These are phyloP conservation scores for Erigeron canadensis DNA, from an alignment of 129 eudicot genomes.

Conservation along the genomic window DNA sequence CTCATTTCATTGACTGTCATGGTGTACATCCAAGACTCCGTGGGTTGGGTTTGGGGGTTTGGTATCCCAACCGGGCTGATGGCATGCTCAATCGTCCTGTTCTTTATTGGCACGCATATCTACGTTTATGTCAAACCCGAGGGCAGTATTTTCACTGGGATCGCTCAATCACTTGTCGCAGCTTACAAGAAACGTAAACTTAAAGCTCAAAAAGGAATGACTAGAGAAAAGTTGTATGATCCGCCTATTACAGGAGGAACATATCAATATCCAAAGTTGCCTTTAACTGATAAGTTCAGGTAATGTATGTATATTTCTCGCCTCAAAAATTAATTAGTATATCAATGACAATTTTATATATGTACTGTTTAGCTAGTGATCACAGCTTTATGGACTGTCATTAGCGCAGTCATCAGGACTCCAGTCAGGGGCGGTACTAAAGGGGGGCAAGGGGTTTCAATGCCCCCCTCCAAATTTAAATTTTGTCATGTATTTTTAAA, in stretches of 20 bases:
- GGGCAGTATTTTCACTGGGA: slow-evolving; percentile 70
- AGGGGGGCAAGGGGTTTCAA: too few relatives aligned
- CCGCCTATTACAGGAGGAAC: slow-evolving; percentile 53
- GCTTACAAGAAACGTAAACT: slow-evolving; percentile 70
- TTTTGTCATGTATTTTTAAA: too few relatives aligned
- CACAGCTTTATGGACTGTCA: too few relatives aligned
- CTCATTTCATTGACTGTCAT: slow-evolving; percentile 62
- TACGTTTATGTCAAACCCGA: slow-evolving; percentile 68
- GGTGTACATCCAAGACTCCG: slow-evolving; percentile 69
- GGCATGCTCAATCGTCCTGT: slow-evolving; percentile 55
- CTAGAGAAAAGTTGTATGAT: slow-evolving; percentile 45
- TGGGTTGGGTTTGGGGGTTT: slow-evolving; percentile 82
- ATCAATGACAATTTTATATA: too few relatives aligned
- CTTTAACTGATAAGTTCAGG: slow-evolving; percentile 57
- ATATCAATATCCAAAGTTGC: slow-evolving; percentile 45
- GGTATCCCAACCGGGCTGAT: slow-evolving; percentile 66
- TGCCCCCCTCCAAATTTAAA: too few relatives aligned
- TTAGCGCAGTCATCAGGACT: too few relatives aligned
- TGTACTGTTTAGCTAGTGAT: too few relatives aligned
- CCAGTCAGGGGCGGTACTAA: too few relatives aligned
- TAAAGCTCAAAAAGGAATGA: slow-evolving; percentile 19
- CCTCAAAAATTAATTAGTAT: not conserved
- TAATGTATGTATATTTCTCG: slow-evolving; percentile 15
- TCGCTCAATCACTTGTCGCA: slow-evolving; percentile 63
- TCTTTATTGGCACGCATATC: slow-evolving; percentile 53